Conservation (phyloP, 495 filamentous ascomycete species). For the Tuber umbilicatum region DNA sequence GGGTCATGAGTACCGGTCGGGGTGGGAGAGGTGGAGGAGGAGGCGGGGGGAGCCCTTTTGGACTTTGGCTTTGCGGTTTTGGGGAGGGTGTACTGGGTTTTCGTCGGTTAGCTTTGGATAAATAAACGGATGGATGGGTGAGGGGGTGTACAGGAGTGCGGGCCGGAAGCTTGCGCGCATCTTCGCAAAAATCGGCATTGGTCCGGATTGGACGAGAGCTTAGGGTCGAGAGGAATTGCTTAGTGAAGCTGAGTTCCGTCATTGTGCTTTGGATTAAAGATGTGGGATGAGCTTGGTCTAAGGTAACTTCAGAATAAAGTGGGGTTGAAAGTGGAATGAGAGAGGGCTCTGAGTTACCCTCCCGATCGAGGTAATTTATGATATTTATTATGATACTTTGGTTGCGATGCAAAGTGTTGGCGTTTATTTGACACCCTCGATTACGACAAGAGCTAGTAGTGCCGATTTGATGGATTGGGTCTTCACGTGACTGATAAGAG, state of each 20-base stretch:
- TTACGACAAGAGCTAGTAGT: not conserved
- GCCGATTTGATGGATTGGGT: not conserved
- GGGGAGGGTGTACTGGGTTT: slow-evolving; percentile 51
- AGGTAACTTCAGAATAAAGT: slow-evolving; percentile 2
- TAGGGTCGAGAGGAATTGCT: slow-evolving; percentile 70
- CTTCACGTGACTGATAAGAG: slow-evolving; percentile 16
- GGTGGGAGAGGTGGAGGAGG: slow-evolving; percentile 46
- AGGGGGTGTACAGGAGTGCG: slow-evolving; percentile 56
- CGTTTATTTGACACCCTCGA: too few species aligned
- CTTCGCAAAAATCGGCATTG: slow-evolving; percentile 74
- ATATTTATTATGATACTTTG: not conserved
- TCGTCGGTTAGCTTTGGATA: slow-evolving; percentile 5
- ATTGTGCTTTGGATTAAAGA: slow-evolving; percentile 45
- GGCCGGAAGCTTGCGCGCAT: slow-evolving; percentile 64
- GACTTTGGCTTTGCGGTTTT: slow-evolving; percentile 28
- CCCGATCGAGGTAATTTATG: too few species aligned
- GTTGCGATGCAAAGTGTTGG: too few species aligned
- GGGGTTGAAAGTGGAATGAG: slow-evolving; percentile 5
- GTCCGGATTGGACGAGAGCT: slow-evolving; percentile 72
- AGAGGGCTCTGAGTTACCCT: slow-evolving; percentile 29
- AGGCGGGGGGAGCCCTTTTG: slow-evolving; percentile 40
- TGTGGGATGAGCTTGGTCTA: slow-evolving; percentile 2
- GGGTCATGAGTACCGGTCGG: slow-evolving; percentile 46
- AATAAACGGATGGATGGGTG: not conserved
- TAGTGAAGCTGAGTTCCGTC: slow-evolving; percentile 80